Percentiles rank a stretch among this genome's conserved stretches.
phyloP scores from a whole-genome alignment of 2,329 filamentous ascomycete genomes.

The Polychaeton citri region DNA sequence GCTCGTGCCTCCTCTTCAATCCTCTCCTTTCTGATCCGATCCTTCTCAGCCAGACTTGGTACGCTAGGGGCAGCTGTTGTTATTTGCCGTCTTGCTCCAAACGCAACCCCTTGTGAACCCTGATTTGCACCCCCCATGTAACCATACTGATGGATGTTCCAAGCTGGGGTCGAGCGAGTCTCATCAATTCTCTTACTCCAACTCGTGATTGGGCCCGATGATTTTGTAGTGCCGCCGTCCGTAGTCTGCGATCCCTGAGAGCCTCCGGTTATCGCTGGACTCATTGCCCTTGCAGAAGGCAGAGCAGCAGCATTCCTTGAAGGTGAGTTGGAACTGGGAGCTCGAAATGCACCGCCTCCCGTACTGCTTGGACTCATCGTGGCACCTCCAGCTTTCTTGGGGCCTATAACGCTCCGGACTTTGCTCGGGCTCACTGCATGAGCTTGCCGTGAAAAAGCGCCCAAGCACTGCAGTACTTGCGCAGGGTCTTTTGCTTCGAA shows the following conservation, averaged over 20 bases:
- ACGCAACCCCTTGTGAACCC: conserved; percentile 84
- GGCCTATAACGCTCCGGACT: conserved; percentile 66
- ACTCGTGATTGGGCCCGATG: conserved; percentile 54
- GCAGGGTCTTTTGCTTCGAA: conserved; percentile 93
- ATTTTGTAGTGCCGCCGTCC: conserved; percentile 30
- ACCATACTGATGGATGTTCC: conserved; percentile 97
- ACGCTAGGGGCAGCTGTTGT: conserved; percentile 69
- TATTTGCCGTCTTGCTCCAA: conserved; percentile 85
- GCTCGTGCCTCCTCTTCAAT: conserved; percentile 41
- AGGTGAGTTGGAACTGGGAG: not conserved
- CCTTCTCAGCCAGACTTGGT: conserved; percentile 72
- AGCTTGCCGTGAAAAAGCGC: conserved; percentile 81
- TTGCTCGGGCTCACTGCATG: conserved; percentile 57
- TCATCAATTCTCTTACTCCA: conserved; percentile 86
- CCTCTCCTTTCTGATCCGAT: conserved; percentile 49
- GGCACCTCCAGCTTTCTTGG: conserved; percentile 44
- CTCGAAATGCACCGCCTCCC: conserved; percentile 5
- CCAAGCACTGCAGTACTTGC: conserved; percentile 85
- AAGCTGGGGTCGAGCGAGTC: conserved; percentile 69
- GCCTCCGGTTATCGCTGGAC: conserved; percentile 34
- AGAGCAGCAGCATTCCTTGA: conserved; percentile 14
- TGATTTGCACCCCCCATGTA: conserved; percentile 97
- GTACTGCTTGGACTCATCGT: conserved; percentile 17
- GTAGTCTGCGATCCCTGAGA: conserved; percentile 47
- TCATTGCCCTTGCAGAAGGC: conserved; percentile 24